Evolutionary conservation across 2,329 filamentous ascomycete genomes (phyloP).

Genomic region (Penicillium sp.): DNA sequence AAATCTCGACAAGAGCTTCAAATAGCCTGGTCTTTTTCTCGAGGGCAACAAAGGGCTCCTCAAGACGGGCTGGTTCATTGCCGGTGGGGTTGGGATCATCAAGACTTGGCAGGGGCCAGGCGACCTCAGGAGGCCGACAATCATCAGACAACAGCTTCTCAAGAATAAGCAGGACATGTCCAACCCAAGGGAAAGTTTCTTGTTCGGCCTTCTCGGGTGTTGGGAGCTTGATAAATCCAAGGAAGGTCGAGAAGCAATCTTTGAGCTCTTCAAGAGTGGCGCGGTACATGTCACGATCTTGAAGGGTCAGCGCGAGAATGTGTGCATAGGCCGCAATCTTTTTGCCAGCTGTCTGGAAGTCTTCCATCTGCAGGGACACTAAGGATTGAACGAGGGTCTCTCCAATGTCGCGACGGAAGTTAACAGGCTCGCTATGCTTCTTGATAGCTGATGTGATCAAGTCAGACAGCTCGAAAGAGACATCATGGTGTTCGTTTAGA

Average conservation of each 20-base stretch:
- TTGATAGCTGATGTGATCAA: constrained; percentile 65
- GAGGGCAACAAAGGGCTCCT: constrained; percentile 53
- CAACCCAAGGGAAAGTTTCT: constrained; percentile 83
- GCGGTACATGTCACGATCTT: constrained; percentile 71
- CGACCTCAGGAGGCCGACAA: constrained; percentile 64
- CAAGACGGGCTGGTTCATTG: constrained; percentile 50
- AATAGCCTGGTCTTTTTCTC: constrained; percentile 65
- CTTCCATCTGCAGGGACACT: constrained; percentile 55
- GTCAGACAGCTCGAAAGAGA: constrained; percentile 84
- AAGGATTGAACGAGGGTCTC: constrained; percentile 75
- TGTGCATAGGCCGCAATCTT: constrained; percentile 89
- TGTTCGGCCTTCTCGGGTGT: constrained; percentile 56
- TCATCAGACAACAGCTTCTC: constrained; percentile 87
- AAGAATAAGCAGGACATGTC: constrained; percentile 77
- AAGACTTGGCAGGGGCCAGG: constrained; percentile 55
- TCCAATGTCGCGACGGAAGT: constrained; percentile 63
- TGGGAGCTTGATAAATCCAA: constrained; percentile 65
- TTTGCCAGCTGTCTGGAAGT: constrained; percentile 48
- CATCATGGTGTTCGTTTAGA: constrained; percentile 73
- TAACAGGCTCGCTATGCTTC: constrained; percentile 52
- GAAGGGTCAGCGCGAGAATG: constrained; percentile 75
- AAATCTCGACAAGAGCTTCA: constrained; percentile 66
- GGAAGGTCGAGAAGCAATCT: constrained; percentile 64
- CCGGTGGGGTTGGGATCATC: constrained; percentile 43
- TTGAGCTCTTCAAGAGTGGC: constrained; percentile 65